These are phyloP conservation scores for Phaffia australis DNA, from an alignment of 768 basidiomycete species.

Conservation along the genomic window DNA sequence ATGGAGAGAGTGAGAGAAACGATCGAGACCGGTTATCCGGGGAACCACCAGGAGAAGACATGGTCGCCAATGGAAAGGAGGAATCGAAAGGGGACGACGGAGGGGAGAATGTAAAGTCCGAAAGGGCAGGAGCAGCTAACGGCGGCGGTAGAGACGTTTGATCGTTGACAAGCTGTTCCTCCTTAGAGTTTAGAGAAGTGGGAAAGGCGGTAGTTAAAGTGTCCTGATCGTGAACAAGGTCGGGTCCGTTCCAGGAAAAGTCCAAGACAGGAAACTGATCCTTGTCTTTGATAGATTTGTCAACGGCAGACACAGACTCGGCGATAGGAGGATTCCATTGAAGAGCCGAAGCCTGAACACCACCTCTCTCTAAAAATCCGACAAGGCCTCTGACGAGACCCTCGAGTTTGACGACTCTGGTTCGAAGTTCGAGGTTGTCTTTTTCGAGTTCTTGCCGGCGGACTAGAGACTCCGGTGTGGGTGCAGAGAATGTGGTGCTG, in stretches of 20 bases:
- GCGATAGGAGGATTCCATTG: background rate
- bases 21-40: background rate
- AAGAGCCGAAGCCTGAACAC: background rate
- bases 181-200: too few relatives aligned
- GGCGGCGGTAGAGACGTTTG: too few relatives aligned
- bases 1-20: slow-evolving; percentile 1
- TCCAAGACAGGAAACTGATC: slow-evolving; percentile 4
- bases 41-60: background rate
- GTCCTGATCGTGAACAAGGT: too few relatives aligned
- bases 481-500: background rate
- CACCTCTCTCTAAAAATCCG: background rate
- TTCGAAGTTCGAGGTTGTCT: slow-evolving; percentile 19
- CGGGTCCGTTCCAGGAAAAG: background rate
- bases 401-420: slow-evolving; percentile 21
- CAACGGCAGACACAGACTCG: background rate
- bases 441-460: slow-evolving; percentile 17
- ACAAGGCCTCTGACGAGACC: slow-evolving; percentile 25
- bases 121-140: slow-evolving; percentile 1
- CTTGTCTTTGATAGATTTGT: background rate
- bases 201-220: too few relatives aligned
- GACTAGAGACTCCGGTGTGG: slow-evolving; percentile 1
- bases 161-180: too few relatives aligned
- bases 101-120: background rate
- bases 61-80: background rate
- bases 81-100: background rate